Base-by-base conservation (phyloP, 805 yeast genomes). In the Ogataea sp. region DNA sequence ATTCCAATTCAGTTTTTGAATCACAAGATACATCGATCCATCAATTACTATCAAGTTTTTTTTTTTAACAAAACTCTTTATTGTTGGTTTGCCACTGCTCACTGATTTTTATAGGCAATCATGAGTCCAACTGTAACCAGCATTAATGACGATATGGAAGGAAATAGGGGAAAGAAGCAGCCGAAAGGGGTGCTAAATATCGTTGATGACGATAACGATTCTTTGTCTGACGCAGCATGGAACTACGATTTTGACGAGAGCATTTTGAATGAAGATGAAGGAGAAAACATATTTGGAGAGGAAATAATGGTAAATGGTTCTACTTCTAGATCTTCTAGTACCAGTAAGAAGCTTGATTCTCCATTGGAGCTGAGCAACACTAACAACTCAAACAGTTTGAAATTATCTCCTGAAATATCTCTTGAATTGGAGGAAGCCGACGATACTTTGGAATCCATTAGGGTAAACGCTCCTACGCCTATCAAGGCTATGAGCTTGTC, bases 161-260 rank as follows among this genome's bases (percentile, higher is more conserved):
- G n/a, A n/a, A n/a, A n/a, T 23, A 23, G 11, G 10, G 26, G 11
- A 7, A 23, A 23, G 7, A 23, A 23, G 26, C 26, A 13, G 11
- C 18, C 33, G 6, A 30, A 30, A 17, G 11, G 16, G 4, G 9
- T 17, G 13, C 15, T 26, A 29, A 20, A 33, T 18, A 11, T 32
- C 10, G 37, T 15, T 2, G 37, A 20, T n/a, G 20, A 15, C 13
- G n/a, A 38, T 20, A 18, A 20, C 25, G 24, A 38, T 39, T n/a
- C n/a, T n/a, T n/a, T n/a, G n/a, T n/a, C n/a, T 8, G 48, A 44
- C 14, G 50, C 44, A 17, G 47, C 41, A 3, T 46, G 50, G 50
- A 34, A 36, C n/a, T 46, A 46, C 16, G 23, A 24, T 16, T 24
- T 24, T 23, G 23, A 24, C 21, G 29, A 21, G 21, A 23, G n/a